These are phyloP conservation scores for Filosporella fistucella DNA, from an alignment of 495 filamentous ascomycete genomes.

Conservation along the genomic window DNA sequence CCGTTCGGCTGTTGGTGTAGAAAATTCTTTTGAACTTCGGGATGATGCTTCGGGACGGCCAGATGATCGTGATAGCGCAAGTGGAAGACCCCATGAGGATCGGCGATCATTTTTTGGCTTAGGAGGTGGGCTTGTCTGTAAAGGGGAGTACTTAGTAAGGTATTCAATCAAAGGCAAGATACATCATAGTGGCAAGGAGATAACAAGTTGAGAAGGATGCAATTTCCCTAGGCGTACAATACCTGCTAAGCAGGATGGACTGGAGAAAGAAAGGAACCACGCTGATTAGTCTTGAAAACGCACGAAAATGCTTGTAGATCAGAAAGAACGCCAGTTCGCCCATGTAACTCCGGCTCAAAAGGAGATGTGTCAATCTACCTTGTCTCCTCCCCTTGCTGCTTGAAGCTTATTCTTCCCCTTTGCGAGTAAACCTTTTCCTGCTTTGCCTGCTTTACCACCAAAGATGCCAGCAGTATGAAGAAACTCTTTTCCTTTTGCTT, in stretches of 20 bases:
- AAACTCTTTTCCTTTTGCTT: constrained; percentile 77
- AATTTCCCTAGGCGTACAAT: constrained; percentile 27
- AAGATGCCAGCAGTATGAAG: constrained; percentile 72
- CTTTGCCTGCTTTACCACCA: constrained; percentile 66
- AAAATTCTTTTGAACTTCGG: constrained; percentile 9
- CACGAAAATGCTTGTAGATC: constrained; percentile 22
- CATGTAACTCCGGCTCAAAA: constrained; percentile 25
- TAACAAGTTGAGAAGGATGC: constrained; percentile 17
- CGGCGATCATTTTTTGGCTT: constrained; percentile 25
- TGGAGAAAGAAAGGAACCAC: constrained; percentile 19
- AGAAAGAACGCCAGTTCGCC: constrained; percentile 24
- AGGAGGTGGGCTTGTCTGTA: constrained; percentile 16
- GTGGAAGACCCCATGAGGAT: constrained; percentile 28
- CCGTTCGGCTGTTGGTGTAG: not conserved
- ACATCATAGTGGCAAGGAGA: constrained; percentile 13
- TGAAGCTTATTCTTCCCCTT: constrained; percentile 82
- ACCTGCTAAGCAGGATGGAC: constrained; percentile 25
- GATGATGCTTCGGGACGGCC: constrained; percentile 10
- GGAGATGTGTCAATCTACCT: constrained; percentile 73
- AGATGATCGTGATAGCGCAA: constrained; percentile 16
- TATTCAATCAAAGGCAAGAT: constrained; percentile 11
- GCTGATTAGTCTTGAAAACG: constrained; percentile 34
- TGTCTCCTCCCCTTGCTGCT: constrained; percentile 63
- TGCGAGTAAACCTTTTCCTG: constrained; percentile 80
- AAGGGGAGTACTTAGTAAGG: constrained; percentile 21